Conservation (phyloP, 2,329 filamentous ascomycete genomes). For the Trichoderma lentiforme region DNA sequence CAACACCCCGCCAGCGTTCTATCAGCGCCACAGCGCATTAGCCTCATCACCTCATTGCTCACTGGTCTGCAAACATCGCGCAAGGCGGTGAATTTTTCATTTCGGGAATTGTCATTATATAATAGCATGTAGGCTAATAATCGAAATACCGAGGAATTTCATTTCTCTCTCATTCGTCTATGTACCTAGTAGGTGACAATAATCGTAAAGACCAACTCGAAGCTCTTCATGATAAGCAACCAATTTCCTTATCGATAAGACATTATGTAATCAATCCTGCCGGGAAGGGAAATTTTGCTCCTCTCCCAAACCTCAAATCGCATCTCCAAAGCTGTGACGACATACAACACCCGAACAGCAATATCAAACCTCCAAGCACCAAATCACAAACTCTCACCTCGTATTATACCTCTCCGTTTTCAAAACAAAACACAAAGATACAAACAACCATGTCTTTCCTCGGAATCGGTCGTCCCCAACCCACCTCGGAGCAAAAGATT, state of each 20-base stretch:
- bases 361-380: neutral
- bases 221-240: neutral
- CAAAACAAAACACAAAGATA: neutral
- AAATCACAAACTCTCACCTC: neutral
- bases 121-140: neutral
- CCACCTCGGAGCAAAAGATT: constrained; percentile 95
- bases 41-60: neutral
- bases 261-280: constrained; percentile 4
- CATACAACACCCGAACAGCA: neutral
- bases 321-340: constrained; percentile 16
- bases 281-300: constrained; percentile 17
- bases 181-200: neutral
- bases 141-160: neutral
- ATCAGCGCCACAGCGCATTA: neutral
- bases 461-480: constrained; percentile 64
- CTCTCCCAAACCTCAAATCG: neutral
- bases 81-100: neutral
- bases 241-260: neutral
- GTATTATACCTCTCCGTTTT: neutral
- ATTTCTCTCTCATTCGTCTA: neutral
- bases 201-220: neutral
- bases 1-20: neutral
- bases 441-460: constrained; percentile 40
- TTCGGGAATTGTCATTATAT: neutral
- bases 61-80: neutral